Evolutionary conservation across 2,329 filamentous ascomycete species (phyloP).

Genomic region (Huntiella abstrusa): DNA sequence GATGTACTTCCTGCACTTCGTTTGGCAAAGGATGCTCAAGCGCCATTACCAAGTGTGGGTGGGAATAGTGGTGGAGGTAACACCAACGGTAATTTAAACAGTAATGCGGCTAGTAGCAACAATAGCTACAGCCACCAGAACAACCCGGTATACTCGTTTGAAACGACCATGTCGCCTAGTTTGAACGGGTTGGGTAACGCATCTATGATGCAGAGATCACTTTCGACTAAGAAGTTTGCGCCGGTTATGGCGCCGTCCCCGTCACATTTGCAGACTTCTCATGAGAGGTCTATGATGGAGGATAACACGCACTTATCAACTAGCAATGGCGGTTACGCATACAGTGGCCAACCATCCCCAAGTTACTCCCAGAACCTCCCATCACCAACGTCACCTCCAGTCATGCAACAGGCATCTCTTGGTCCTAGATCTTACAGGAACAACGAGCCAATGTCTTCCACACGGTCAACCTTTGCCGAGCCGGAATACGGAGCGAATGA

Average conservation of each 20-base stretch:
- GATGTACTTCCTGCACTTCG: conserved; percentile 82
- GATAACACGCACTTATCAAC: conserved; percentile 54
- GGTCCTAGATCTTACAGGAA: conserved; percentile 39
- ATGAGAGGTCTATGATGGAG: conserved; percentile 45
- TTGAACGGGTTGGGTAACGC: conserved; percentile 35
- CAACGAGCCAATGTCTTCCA: conserved; percentile 32
- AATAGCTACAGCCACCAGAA: conserved; percentile 1
- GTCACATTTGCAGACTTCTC: conserved; percentile 49
- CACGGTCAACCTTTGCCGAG: conserved; percentile 35
- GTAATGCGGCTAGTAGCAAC: not conserved
- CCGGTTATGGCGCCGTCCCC: conserved; percentile 62
- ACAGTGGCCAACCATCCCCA: conserved; percentile 27
- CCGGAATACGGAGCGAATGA: conserved; percentile 19
- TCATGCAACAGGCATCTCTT: conserved; percentile 34
- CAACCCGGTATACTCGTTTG: conserved; percentile 9
- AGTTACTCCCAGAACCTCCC: conserved; percentile 46
- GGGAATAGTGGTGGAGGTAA: conserved; percentile 13
- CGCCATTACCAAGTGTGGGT: conserved; percentile 46
- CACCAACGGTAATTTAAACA: not conserved
- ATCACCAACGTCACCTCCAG: conserved; percentile 50
- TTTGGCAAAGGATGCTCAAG: conserved; percentile 76
- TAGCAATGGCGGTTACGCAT: conserved; percentile 44
- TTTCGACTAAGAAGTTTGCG: conserved; percentile 55
- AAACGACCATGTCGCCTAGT: conserved; percentile 31
- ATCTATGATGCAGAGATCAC: conserved; percentile 47